Evolutionary conservation across 2,329 filamentous ascomycete genomes (phyloP).

Genomic region (Septoria linicola): DNA sequence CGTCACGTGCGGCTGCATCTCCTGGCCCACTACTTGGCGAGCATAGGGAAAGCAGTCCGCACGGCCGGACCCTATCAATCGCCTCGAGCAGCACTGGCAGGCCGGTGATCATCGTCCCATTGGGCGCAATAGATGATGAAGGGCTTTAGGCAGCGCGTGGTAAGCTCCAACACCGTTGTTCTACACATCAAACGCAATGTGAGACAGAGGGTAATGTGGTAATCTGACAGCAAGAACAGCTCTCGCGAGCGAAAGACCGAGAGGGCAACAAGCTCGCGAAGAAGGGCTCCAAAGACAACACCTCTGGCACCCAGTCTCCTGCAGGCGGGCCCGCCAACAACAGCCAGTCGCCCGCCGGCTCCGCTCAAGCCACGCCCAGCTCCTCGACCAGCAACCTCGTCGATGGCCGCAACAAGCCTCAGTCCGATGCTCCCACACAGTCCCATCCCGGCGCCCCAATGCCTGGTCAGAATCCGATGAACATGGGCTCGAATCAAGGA

Average conservation of each 20-base stretch:
- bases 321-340: conserved; percentile 50
- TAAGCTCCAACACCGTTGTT: conserved; percentile 55
- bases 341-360: conserved; percentile 57
- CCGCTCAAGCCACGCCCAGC: conserved; percentile 71
- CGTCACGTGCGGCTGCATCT: conserved; percentile 11
- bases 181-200: conserved; percentile 24
- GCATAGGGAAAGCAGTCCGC: conserved; percentile 17
- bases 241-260: conserved; percentile 68
- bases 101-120: conserved; percentile 20
- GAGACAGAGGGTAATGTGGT: conserved; percentile 32
- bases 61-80: conserved; percentile 29
- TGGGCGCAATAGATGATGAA: conserved; percentile 64
- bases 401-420: conserved; percentile 80
- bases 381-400: conserved; percentile 86
- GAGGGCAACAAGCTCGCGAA: conserved; percentile 68
- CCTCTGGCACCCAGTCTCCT: conserved; percentile 74
- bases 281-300: conserved; percentile 51
- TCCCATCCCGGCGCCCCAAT: conserved; percentile 49
- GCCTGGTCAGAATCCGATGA: conserved; percentile 30
- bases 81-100: conserved; percentile 34
- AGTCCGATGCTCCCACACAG: conserved; percentile 41
- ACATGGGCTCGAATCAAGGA: conserved; percentile 23
- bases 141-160: conserved; percentile 95
- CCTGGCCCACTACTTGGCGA: conserved; percentile 6
- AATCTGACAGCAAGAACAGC: conserved; percentile 66